phyloP scores from a whole-genome alignment of 164 flowering plant species.

The Vitis labrusca region DNA sequence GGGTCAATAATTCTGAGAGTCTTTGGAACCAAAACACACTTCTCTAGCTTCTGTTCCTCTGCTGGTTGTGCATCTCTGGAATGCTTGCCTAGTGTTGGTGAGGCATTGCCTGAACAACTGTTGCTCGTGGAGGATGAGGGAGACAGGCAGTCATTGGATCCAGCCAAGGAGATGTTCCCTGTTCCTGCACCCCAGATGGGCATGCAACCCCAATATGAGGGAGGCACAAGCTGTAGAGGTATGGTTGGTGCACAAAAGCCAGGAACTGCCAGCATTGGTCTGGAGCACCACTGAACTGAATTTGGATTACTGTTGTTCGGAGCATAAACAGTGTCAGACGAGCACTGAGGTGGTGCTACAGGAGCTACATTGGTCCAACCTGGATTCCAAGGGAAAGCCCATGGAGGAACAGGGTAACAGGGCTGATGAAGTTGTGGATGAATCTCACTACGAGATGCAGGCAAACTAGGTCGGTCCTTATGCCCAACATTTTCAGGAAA shows the following conservation, averaged over 20 bases:
- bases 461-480: conserved; percentile 16
- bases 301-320: conserved; percentile 19
- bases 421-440: conserved; percentile 18
- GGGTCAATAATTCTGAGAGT: conserved; percentile 42
- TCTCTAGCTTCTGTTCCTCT: conserved; percentile 36
- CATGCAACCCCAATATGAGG: conserved; percentile 46
- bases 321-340: conserved; percentile 17
- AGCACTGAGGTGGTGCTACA: conserved; percentile 14
- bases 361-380: conserved; percentile 17
- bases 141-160: conserved; percentile 19
- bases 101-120: conserved; percentile 36
- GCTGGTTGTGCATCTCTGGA: conserved; percentile 34
- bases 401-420: conserved; percentile 34
- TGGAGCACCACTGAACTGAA: conserved; percentile 27
- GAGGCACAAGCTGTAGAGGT: conserved; percentile 35
- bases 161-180: conserved; percentile 23
- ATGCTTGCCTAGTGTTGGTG: conserved; percentile 56
- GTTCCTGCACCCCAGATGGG: conserved; percentile 35
- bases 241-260: conserved; percentile 31
- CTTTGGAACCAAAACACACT: conserved; percentile 43
- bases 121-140: conserved; percentile 35
- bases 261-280: conserved; percentile 29
- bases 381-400: conserved; percentile 34
- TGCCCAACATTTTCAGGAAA: conserved; percentile 14
- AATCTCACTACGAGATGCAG: conserved; percentile 8